Evolutionary conservation across 2,329 filamentous ascomycete species (phyloP).

Genomic region (Cordyceps pruinosa): DNA sequence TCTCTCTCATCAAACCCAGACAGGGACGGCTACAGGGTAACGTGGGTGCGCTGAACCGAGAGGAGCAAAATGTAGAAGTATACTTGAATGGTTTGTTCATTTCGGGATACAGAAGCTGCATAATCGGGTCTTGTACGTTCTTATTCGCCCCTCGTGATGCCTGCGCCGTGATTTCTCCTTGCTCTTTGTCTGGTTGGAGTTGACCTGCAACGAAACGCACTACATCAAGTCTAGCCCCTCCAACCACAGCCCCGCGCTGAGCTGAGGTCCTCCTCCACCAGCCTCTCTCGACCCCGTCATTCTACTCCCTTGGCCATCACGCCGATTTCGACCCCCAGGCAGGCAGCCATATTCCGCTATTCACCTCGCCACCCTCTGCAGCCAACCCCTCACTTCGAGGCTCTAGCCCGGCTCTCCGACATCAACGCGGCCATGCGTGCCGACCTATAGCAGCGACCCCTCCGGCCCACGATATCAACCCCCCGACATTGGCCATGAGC

Average conservation of each 20-base stretch:
- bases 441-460: background rate
- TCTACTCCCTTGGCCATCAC: background rate
- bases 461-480: background rate
- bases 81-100: no score
- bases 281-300: background rate
- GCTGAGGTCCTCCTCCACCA: background rate
- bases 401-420: background rate
- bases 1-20: no score
- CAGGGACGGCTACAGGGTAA: no score
- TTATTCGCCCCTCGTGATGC: no score
- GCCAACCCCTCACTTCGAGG: background rate
- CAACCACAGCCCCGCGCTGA: constrained; percentile 1
- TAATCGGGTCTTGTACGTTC: no score
- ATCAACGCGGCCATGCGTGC: constrained; percentile 5
- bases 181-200: no score
- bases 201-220: no score
- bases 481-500: constrained; percentile 27
- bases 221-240: background rate
- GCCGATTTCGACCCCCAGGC: background rate
- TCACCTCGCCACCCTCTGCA: background rate
- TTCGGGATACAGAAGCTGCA: no score
- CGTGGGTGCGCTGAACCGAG: no score
- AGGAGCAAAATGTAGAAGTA: no score
- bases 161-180: no score
- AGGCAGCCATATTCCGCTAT: constrained; percentile 1